Evolutionary conservation across 176 grass and related monocot genomes (phyloP), one percentile per base, ranked within the genome.

Genomic region (Saccharum officinarum): DNA sequence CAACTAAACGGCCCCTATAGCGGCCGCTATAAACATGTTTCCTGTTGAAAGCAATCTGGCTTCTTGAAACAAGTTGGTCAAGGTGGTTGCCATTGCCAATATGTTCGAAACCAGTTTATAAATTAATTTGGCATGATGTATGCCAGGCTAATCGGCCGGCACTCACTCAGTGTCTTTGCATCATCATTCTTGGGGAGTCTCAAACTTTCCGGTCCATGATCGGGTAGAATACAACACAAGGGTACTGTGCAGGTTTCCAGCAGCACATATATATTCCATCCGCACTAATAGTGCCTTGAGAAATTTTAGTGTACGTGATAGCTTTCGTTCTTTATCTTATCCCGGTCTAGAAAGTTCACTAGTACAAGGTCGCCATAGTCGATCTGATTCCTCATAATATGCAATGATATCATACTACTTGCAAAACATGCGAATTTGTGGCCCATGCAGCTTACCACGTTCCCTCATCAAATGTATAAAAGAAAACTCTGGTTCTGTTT

Each of bases 351-450:
- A 77, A 85, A 57, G 62, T 22, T 57, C 83, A 60, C 18, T 15
- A 54, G 6, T 20, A 54, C 50, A 20, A 17, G 50, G 50, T 54
- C 74, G 30, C 3, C 22, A 16, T 6, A 13, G 37, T 78, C 73
- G 28, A 77, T 41, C n/a, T 20, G 73, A 42, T 85, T 85, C 83
- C 62, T 60, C 11, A 3, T 50, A 30, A 83, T 75, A 75, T 83
- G 26, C 40, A 47, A 47, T 13, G 0, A 74, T 74, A 64, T n/a
- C 12, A 14, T 38, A 67, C 26, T 42, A 67, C 14, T 50, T 84
- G 57, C 38, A 44, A 78, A 78, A 23, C 75, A 60, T 18, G 63
- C 63, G 16, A 38, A 14, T 7, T 41, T 8, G 40, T 26, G 41
- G n/a, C 23, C 70, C 69, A 61, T 23, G 20, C 61, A 23, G 49